Evolutionary conservation across 257 asterid species (phyloP).

Genomic region (Gentiana macrophylla): DNA sequence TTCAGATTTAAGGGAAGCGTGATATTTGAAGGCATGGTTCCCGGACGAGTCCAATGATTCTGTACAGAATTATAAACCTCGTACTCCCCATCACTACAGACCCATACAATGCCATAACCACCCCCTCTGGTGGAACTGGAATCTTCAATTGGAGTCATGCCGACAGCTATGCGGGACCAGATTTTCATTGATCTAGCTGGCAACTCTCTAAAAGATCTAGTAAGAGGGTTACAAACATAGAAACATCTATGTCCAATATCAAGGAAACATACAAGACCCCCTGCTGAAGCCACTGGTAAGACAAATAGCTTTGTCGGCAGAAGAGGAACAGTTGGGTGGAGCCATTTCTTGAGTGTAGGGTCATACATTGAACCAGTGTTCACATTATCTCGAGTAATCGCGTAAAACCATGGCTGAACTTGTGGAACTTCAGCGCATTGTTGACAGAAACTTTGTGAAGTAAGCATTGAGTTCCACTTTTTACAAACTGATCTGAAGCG

Average conservation of each 20-base stretch:
- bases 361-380: conserved; percentile 83
- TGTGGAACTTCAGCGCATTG: conserved; percentile 56
- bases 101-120: conserved; percentile 79
- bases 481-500: conserved; percentile 67
- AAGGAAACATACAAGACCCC: conserved; percentile 93
- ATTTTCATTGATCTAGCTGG: conserved; percentile 72
- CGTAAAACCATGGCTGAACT: conserved; percentile 76
- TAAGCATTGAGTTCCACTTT: conserved; percentile 72
- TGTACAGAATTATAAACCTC: conserved; percentile 59
- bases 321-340: conserved; percentile 73
- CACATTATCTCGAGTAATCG: conserved; percentile 69
- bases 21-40: conserved; percentile 47
- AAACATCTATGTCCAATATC: conserved; percentile 72
- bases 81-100: conserved; percentile 75
- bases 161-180: conserved; percentile 91
- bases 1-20: conserved; percentile 73
- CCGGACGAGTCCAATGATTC: conserved; percentile 66
- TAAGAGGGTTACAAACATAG: conserved; percentile 80
- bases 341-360: conserved; percentile 69
- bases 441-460: conserved; percentile 69
- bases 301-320: conserved; percentile 60
- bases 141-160: conserved; percentile 50
- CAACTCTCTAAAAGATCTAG: conserved; percentile 70
- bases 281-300: conserved; percentile 90
- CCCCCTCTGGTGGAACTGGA: conserved; percentile 10